Evolutionary conservation across 1,139 yeast species (phyloP), one percentile per base, ranked within the genome.

Genomic region (Torulaspora globosa): DNA sequence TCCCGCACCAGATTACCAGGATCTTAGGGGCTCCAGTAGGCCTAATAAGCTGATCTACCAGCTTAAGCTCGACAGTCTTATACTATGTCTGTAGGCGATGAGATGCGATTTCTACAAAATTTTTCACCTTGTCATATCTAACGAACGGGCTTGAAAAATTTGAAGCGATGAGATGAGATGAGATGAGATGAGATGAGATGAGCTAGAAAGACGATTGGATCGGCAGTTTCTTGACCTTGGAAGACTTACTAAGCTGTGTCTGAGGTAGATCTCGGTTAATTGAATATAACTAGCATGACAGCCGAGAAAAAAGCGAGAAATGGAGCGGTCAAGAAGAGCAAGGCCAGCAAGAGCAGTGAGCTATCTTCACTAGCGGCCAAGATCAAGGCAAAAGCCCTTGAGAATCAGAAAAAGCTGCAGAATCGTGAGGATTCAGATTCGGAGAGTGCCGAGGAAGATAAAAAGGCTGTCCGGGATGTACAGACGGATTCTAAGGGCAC

Each of bases 311-410:
- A 21, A 23, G 14, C 28, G 18, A 40, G 35, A 36, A 39, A 27
- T 8, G 39, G 40, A 39, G 31, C 30, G 29, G 40, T 32, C 30
- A 41, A 38, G 31, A 26, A 42, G 32, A 65, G 56, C 38, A 10
- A 46, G 35, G 15, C 41, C 28, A 44, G 37, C 14, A 40, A 55
- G 26, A 43, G 56, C 9, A 53, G 58, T 16, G 68, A 66, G 41
- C 49, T 62, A 15, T 41, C 58, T 18, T 60, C 68, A 1, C 54
- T 70, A 18, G 73, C 71, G 6, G 69, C 67, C 54, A 79, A 74
- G 62, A 78, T 78, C 57, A 79, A 75, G 63, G 71, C 70, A 49
- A 78, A 77, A 51, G 84, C 84, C 0, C 62, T 74, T 44, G 64
- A 60, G 52, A 59, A 62, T 33, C 63, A 62, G 44, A 50, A 57